phyloP scores from a whole-genome alignment of 2,329 filamentous ascomycete genomes.

The Seiridium unicorne region DNA sequence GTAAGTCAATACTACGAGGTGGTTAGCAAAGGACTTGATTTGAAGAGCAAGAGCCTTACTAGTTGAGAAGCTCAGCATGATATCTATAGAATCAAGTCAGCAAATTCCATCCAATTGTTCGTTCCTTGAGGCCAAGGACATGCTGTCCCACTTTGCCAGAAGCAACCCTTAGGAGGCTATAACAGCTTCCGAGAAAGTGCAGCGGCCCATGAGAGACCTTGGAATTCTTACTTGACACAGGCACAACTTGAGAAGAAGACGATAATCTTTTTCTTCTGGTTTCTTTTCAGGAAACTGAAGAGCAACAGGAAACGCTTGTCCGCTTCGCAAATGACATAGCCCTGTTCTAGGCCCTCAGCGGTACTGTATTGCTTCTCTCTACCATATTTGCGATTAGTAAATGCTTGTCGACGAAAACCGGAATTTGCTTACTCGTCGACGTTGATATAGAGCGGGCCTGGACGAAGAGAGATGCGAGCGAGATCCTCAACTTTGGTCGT shows the following conservation, averaged over 20 bases:
- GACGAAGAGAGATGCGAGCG: conserved; percentile 86
- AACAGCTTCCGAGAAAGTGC: too few species aligned
- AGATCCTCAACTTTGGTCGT: conserved; percentile 98
- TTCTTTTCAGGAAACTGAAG: conserved; percentile 93
- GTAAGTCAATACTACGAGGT: too few species aligned
- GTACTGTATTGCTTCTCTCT: conserved; percentile 80
- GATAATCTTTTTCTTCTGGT: conserved; percentile 95
- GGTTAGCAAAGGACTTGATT: background rate
- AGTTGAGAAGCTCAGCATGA: conserved; percentile 92
- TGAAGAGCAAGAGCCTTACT: conserved; percentile 69
- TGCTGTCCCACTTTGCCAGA: too few species aligned
- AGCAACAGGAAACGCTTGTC: conserved; percentile 92
- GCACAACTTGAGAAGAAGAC: conserved; percentile 94
- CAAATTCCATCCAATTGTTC: background rate
- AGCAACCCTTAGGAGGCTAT: too few species aligned
- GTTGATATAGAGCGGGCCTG: conserved; percentile 94
- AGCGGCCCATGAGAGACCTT: background rate
- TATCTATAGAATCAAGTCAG: conserved; percentile 43
- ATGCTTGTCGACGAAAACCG: too few species aligned
- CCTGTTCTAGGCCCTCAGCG: conserved; percentile 91
- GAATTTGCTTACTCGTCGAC: conserved; percentile 63
- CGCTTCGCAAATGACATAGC: conserved; percentile 89
- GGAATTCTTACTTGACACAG: conserved; percentile 64
- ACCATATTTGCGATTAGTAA: too few species aligned
- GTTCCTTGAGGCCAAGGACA: too few species aligned